A percentile compares a stretch with the other conserved stretches of the same genome.
phyloP scores from a whole-genome alignment of 1,284 basidiomycete genomes.

The Phylloporus gajari region DNA sequence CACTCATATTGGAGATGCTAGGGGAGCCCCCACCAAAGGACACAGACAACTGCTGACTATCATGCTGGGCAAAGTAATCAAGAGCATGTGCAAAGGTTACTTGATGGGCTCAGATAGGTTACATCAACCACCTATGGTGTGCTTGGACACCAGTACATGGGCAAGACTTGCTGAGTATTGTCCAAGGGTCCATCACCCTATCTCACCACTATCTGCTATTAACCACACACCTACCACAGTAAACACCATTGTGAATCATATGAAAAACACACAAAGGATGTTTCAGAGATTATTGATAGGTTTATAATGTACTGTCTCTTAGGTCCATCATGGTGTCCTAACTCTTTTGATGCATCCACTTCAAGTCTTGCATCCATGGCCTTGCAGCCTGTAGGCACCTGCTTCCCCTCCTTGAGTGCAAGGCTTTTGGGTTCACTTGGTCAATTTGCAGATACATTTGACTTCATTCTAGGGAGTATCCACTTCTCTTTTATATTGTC shows the following conservation, averaged over 20 bases:
- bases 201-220: constrained; percentile 68
- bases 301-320: constrained; percentile 56
- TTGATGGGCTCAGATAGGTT: constrained; percentile 77
- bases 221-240: constrained; percentile 53
- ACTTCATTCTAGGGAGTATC: too few species aligned
- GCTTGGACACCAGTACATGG: constrained; percentile 71
- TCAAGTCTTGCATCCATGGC: too few species aligned
- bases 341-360: too few species aligned
- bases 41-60: constrained; percentile 82
- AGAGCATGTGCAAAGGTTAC: constrained; percentile 63
- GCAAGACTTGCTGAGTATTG: constrained; percentile 64
- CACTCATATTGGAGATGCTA: constrained; percentile 64
- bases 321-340: too few species aligned
- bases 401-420: too few species aligned
- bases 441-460: too few species aligned
- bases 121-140: constrained; percentile 85
- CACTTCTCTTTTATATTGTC: too few species aligned
- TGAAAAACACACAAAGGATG: constrained; percentile 64
- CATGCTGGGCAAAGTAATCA: constrained; percentile 67
- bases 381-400: too few species aligned
- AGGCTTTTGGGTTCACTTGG: too few species aligned
- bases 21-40: constrained; percentile 76
- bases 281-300: constrained; percentile 69
- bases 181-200: constrained; percentile 54
- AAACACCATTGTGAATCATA: constrained; percentile 73